Percentiles rank a stretch among this genome's conserved stretches.
These are phyloP conservation scores for Rhinocladiella similis DNA, from an alignment of 2,329 filamentous ascomycete genomes.

Conservation along the genomic window DNA sequence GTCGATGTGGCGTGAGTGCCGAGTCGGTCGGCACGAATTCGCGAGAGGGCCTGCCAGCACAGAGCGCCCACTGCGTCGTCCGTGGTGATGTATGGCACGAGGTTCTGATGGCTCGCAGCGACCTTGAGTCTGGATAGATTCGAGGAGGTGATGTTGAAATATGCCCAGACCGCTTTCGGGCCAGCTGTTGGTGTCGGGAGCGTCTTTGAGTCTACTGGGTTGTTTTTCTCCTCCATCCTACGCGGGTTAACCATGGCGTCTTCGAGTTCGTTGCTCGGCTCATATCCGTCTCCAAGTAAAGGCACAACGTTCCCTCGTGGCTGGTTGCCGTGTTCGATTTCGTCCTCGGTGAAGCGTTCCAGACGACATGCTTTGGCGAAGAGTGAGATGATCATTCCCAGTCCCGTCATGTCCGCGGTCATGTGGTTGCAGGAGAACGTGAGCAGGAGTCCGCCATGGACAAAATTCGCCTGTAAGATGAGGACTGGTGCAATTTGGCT, in stretches of 20 bases:
- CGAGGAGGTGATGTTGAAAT: conserved; percentile 45
- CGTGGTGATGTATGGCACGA: conserved; percentile 48
- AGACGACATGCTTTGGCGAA: conserved; percentile 51
- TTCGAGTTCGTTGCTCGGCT: conserved; percentile 38
- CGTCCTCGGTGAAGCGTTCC: conserved; percentile 48
- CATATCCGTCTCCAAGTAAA: conserved; percentile 40
- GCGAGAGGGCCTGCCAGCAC: conserved; percentile 50
- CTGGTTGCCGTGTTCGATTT: conserved; percentile 47
- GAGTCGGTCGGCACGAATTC: conserved; percentile 39
- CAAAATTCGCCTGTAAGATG: conserved; percentile 50
- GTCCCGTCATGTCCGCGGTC: conserved; percentile 54
- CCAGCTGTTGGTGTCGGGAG: conserved; percentile 13
- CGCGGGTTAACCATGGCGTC: conserved; percentile 36
- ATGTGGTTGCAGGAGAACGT: conserved; percentile 52
- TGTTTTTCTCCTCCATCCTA: conserved; percentile 1
- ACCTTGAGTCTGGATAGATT: conserved; percentile 46
- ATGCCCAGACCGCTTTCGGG: conserved; percentile 38
- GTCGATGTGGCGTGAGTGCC: conserved; percentile 28
- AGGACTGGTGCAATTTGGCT: conserved; percentile 41
- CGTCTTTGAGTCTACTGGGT: conserved; percentile 12
- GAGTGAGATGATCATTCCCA: conserved; percentile 48
- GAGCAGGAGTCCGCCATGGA: conserved; percentile 52
- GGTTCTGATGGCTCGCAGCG: conserved; percentile 33
- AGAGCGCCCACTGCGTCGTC: conserved; percentile 56
- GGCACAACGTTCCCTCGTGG: conserved; percentile 41